A percentile compares a stretch with the other conserved stretches of the same genome.
phyloP scores from a whole-genome alignment of 495 filamentous ascomycete genomes.

The Aspergillus asperescens region DNA sequence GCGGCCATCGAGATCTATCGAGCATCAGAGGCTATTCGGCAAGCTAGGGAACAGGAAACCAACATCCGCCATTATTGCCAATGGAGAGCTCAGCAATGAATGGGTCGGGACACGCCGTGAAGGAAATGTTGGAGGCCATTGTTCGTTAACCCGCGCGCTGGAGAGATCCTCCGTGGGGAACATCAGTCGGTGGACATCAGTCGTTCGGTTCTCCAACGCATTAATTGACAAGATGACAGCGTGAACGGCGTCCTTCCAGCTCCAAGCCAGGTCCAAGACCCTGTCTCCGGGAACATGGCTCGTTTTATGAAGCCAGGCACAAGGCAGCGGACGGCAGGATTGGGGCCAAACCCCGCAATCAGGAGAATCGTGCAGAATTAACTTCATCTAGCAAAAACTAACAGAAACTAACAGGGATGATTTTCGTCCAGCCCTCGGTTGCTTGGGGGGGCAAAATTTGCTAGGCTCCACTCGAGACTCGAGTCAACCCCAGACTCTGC shows the following conservation, averaged over 20 bases:
- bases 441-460: too few relatives aligned
- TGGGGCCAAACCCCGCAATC: neutral
- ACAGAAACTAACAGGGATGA: neutral
- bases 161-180: neutral
- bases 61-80: conserved; percentile 1
- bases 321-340: neutral
- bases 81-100: conserved; percentile 4
- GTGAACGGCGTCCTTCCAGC: neutral
- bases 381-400: too few relatives aligned
- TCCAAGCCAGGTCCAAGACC: neutral
- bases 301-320: too few relatives aligned
- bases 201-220: too few relatives aligned
- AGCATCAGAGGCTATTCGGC: neutral
- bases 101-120: neutral
- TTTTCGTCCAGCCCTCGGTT: neutral
- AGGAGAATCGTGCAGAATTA: neutral
- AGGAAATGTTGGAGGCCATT: conserved; percentile 1
- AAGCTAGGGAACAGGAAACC: neutral
- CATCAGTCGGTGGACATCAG: neutral
- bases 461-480: too few relatives aligned
- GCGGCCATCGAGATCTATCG: conserved; percentile 3
- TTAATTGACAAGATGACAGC: neutral
- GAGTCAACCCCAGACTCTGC: too few relatives aligned
- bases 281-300: too few relatives aligned
- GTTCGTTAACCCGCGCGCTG: neutral